Percentiles rank a stretch among this genome's conserved stretches.
phyloP scores from a whole-genome alignment of 768 basidiomycete species.

The Ramaria sp. region DNA sequence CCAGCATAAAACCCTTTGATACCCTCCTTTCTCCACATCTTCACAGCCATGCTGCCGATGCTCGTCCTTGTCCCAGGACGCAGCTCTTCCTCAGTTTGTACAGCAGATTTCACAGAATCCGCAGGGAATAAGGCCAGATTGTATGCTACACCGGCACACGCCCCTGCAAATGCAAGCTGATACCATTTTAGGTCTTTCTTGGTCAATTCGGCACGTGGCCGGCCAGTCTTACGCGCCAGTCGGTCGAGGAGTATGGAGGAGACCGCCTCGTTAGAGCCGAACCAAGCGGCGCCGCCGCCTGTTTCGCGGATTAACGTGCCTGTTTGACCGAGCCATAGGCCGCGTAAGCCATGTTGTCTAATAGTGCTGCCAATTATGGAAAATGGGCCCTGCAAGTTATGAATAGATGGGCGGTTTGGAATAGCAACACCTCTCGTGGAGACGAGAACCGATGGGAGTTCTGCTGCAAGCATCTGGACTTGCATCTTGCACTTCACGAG shows the following conservation, averaged over 20 bases:
- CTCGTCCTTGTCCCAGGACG: constrained; percentile 39
- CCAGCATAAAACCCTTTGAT: constrained; percentile 84
- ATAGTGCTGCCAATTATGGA: constrained; percentile 55
- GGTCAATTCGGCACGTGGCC: constrained; percentile 12
- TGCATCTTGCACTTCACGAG: constrained; percentile 98
- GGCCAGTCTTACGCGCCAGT: constrained; percentile 31
- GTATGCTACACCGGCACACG: constrained; percentile 75
- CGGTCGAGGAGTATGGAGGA: constrained; percentile 48
- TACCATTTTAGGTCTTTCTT: constrained; percentile 50
- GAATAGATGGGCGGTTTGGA: constrained; percentile 15
- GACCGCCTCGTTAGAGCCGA: constrained; percentile 75
- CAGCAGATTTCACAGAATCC: constrained; percentile 87
- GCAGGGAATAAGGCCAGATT: constrained; percentile 91
- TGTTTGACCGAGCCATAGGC: constrained; percentile 95
- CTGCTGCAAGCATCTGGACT: constrained; percentile 67
- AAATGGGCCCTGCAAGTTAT: constrained; percentile 59
- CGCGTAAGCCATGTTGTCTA: constrained; percentile 57
- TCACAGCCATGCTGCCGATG: constrained; percentile 49
- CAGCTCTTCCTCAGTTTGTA: constrained; percentile 90
- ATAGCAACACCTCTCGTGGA: constrained; percentile 10
- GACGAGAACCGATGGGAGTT: constrained; percentile 11
- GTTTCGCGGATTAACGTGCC: constrained; percentile 91
- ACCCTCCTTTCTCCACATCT: constrained; percentile 69
- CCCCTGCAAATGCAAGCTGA: constrained; percentile 83
- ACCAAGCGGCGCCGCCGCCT: constrained; percentile 88